phyloP scores from a whole-genome alignment of 2,329 filamentous ascomycete species.

The Davidsoniella neocaledoniae region DNA sequence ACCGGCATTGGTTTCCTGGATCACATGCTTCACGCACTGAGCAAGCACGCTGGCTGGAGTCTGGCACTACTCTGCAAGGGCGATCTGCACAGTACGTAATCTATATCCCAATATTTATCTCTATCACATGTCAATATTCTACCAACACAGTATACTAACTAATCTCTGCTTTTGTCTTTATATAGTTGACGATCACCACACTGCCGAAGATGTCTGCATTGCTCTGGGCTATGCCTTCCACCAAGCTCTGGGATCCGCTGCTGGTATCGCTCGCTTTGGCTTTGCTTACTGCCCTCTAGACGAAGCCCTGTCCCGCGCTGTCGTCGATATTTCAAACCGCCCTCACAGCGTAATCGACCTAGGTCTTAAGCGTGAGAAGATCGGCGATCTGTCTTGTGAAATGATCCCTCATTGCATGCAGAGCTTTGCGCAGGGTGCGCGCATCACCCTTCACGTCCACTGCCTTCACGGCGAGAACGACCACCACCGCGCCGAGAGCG shows the following conservation, averaged over 20 bases:
- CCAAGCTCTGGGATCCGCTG: constrained; percentile 55
- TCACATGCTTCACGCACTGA: constrained; percentile 94
- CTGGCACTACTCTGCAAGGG: constrained; percentile 67
- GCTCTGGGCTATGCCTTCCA: constrained; percentile 79
- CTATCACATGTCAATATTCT: neutral
- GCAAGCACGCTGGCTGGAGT: constrained; percentile 93
- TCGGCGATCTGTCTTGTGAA: constrained; percentile 83
- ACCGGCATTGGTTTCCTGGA: constrained; percentile 96
- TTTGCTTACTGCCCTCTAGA: constrained; percentile 86
- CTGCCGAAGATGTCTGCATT: constrained; percentile 86
- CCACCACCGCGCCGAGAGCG: constrained; percentile 89
- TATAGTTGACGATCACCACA: constrained; percentile 94
- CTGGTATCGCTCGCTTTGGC: constrained; percentile 79
- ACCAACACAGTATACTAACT: neutral
- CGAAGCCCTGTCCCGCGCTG: constrained; percentile 82
- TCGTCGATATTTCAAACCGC: constrained; percentile 87
- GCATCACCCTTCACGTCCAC: constrained; percentile 89
- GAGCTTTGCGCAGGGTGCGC: constrained; percentile 81
- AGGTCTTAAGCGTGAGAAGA: constrained; percentile 76
- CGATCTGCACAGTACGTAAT: constrained; percentile 66
- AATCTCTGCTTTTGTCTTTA: neutral
- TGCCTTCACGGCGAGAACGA: constrained; percentile 83
- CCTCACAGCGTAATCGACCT: constrained; percentile 74
- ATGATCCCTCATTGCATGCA: constrained; percentile 95
- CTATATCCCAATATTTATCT: neutral